Evolutionary conservation across 2,329 filamentous ascomycete species (phyloP), one percentile per base, ranked within the genome.

Genomic region (Stagonosporopsis chrysanthemi): DNA sequence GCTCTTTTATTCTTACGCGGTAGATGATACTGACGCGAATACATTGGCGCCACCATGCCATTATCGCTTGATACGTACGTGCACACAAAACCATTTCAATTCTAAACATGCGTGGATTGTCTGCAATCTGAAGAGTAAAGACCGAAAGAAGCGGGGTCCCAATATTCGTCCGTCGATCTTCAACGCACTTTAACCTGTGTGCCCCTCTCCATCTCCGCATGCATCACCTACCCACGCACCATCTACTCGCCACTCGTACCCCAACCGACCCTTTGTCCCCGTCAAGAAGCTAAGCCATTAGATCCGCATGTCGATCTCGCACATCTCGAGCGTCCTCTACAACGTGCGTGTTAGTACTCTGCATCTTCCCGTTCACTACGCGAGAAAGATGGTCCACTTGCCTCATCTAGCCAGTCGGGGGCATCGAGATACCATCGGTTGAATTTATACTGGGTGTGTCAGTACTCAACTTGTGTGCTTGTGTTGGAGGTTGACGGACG

Each of bases 241-340:
- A 26, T 7, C 24, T 4, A 26, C 24, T 26, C n/a, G n/a, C 24
- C 24, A 26, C 24, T 26, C 24, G 11, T 2, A 29, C 28, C 28
- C 28, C 28, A 29, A 8, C 28, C 28, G 11, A 29, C 4, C 28
- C 28, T 29, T 11, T 29, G 11, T 11, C 28, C 2, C 28, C 4
- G 28, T 8, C 8, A 9, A 11, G 2, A 29, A 8, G 11, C 28
- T 29, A 5, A 29, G 6, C 28, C 28, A 11, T 36, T 15, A 36
- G 33, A 17, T 5, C 15, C 33, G 17, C 14, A 36, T 7, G 15
- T 36, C 33, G 15, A 58, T 54, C 42, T 61, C 58, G 39, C 59
- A 62, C 12, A 48, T 38, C 19, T 52, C 52, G 19, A 62, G 22
- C 23, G 47, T 50, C 24, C 56, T 56, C 59, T 62, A 17, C 11